These are phyloP conservation scores for Asclepias syriaca DNA, from an alignment of 257 asterid species.

Conservation along the genomic window DNA sequence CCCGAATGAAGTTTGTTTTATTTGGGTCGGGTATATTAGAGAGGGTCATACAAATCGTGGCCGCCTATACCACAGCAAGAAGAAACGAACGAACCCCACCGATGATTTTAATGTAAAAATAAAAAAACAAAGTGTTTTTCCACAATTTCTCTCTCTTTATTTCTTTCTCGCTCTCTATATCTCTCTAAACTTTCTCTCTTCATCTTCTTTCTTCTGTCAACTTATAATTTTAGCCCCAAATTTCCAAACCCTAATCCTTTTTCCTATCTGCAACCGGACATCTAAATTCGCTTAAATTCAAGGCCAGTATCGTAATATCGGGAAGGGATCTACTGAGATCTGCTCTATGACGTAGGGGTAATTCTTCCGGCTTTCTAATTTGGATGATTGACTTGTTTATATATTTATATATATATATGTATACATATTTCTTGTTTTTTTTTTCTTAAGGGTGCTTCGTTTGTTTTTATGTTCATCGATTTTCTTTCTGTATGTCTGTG, in stretches of 20 bases:
- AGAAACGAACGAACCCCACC: constrained; percentile 2
- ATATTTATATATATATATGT: not conserved
- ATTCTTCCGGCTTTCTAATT: not conserved
- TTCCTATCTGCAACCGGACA: not conserved
- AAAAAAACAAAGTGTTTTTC: constrained; percentile 1
- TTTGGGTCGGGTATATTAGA: not conserved
- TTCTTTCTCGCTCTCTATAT: not conserved
- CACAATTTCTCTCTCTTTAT: constrained; percentile 2
- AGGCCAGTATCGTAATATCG: not conserved
- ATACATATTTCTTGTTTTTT: not conserved
- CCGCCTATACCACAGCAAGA: constrained; percentile 8
- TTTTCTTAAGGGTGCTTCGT: not conserved
- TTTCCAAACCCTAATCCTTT: constrained; percentile 6
- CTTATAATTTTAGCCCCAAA: constrained; percentile 19
- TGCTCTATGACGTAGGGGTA: constrained; percentile 22
- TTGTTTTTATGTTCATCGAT: not conserved
- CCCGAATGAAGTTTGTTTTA: not conserved
- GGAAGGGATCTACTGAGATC: constrained; percentile 20
- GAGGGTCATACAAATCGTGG: not conserved
- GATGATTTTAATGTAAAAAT: constrained; percentile 10
- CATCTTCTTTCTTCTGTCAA: constrained; percentile 14
- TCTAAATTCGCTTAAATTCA: not conserved
- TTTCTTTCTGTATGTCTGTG: not conserved
- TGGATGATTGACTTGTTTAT: not conserved
- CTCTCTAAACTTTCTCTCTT: constrained; percentile 1